phyloP scores from a whole-genome alignment of 2,329 filamentous ascomycete genomes.

The Orbilia brochopaga region DNA sequence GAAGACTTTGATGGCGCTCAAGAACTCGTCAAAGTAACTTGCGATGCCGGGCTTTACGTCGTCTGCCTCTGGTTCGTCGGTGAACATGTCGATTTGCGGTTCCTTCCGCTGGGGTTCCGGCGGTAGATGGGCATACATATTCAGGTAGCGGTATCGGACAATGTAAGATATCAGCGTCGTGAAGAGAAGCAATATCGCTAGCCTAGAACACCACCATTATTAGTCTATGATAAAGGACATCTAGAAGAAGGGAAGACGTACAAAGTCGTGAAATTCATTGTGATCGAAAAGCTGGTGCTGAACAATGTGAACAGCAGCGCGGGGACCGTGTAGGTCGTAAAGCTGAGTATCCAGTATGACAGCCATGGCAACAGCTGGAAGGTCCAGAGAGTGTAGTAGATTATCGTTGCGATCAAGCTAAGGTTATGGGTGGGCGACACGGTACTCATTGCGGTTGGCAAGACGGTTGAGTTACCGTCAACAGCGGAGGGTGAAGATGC shows the following conservation, averaged over 20 bases:
- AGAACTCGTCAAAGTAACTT: constrained; percentile 97
- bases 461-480: constrained; percentile 14
- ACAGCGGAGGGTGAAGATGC: constrained; percentile 9
- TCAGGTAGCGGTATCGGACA: constrained; percentile 91
- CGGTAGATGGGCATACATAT: constrained; percentile 93
- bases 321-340: constrained; percentile 85
- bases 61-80: constrained; percentile 86
- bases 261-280: constrained; percentile 97
- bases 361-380: constrained; percentile 54
- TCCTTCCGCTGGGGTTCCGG: constrained; percentile 96
- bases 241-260: constrained; percentile 61
- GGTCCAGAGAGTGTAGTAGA: constrained; percentile 41
- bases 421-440: constrained; percentile 43
- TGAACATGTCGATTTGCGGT: constrained; percentile 91
- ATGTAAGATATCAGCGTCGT: constrained; percentile 91
- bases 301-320: constrained; percentile 88
- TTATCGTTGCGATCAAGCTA: constrained; percentile 24
- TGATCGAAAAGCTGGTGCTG: constrained; percentile 92
- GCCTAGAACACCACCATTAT: constrained; percentile 59
- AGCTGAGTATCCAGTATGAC: constrained; percentile 78
- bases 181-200: constrained; percentile 76
- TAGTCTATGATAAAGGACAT: constrained; percentile 6
- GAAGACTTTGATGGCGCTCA: constrained; percentile 98
- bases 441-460: constrained; percentile 35
- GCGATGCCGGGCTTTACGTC: constrained; percentile 80